Evolutionary conservation across 2,329 filamentous ascomycete species (phyloP), one percentile per base, ranked within the genome.

Genomic region (Daldinia eschscholtzii): DNA sequence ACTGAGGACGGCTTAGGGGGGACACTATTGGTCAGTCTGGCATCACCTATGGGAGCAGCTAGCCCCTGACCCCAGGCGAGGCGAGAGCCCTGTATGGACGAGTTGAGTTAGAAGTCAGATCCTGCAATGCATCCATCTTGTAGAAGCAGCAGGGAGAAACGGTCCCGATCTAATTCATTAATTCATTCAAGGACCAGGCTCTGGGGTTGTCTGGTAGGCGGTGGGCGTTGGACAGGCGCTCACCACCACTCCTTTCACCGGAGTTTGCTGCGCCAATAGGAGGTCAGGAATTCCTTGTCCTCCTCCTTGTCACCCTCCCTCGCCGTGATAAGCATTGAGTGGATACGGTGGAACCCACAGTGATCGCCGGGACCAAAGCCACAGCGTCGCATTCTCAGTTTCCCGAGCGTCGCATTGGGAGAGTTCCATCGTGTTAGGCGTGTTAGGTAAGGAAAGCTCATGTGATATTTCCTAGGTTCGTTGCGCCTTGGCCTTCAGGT

Each of bases 381-480:
- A 72, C 67, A 70, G 59, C 18, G 70, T 72, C 57, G 64, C 37
- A 71, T 71, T 67, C 66, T 67, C 10, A 67, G 55, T 67, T 71
- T 71, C 66, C 67, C 67, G 64, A 70, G 61, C 50, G 67, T 70
- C 48, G 70, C 62, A 72, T 65, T 68, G 64, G 70, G 67, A 61
- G 59, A 61, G 61, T 58, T 42, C 55, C 67, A 71, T 71, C 62
- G 67, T 67, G 68, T 66, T 71, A 70, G 64, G 70, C 59, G 67
- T 64, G 68, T 68, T 71, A 72, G 64, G 70, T 70, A 68, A 68
- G 70, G 67, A 67, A 69, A 72, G 70, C 56, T 72, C 70, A 72
- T 72, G 70, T 72, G 70, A 72, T 67, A 70, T 70, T 70, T 23
- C 70, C 64, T 67, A 70, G 67, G 70, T 72, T 72, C 67, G 66